Percentiles rank a stretch among this genome's conserved stretches.
Conservation (phyloP, 140 eudicot species). For the Flaveria floridana region DNA sequence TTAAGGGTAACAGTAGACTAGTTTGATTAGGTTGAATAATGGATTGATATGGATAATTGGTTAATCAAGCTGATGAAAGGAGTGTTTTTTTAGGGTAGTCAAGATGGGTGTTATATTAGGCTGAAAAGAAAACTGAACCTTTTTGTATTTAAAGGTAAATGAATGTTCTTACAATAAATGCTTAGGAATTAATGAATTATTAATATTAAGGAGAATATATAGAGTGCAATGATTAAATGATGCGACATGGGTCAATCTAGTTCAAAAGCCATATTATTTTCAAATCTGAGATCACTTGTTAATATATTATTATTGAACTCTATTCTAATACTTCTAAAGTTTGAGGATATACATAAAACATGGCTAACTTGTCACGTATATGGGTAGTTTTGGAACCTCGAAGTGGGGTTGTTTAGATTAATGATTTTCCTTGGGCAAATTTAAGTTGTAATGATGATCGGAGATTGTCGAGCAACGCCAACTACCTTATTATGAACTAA, state of each 20-base stretch:
- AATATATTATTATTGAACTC: not conserved
- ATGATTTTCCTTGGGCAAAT: not conserved
- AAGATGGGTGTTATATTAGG: not conserved
- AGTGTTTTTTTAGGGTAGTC: not conserved
- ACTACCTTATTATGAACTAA: not conserved
- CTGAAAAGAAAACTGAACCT: conserved; percentile 1
- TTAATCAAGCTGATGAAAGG: not conserved
- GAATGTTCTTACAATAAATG: too few species aligned
- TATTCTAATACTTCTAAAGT: not conserved
- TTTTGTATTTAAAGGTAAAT: not conserved
- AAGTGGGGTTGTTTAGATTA: not conserved
- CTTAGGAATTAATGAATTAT: not conserved
- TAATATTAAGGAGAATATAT: not conserved
- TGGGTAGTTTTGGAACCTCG: not conserved
- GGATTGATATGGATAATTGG: not conserved
- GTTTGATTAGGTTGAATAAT: not conserved
- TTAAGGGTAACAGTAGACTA: not conserved
- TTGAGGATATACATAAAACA: not conserved
- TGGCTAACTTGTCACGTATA: not conserved
- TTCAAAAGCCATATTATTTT: not conserved
- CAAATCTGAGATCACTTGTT: not conserved
- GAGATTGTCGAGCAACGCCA: not conserved
- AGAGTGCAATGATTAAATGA: not conserved
- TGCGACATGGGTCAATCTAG: not conserved
- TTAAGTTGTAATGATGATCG: not conserved